A percentile compares a stretch with the other conserved stretches of the same genome.
Evolutionary conservation across 306 rosid species (phyloP).

Genomic region (Mimosa bimucronata): DNA sequence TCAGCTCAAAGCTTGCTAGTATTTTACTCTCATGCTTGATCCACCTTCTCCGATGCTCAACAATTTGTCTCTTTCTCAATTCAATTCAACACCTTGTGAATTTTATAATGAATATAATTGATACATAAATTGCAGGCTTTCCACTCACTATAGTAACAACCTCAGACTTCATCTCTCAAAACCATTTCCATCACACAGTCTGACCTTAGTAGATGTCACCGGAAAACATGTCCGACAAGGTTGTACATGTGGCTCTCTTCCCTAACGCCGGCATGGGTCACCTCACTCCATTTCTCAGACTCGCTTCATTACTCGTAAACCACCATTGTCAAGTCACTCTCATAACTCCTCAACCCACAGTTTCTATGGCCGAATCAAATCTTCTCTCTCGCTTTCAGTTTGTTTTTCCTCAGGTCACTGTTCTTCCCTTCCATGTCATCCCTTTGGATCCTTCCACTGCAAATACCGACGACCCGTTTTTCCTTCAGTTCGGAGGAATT

Average conservation of each 20-base stretch:
- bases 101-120: no score
- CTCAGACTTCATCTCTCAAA: neutral
- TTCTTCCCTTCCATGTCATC: neutral
- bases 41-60: no score
- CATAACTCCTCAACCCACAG: conserved; percentile 49
- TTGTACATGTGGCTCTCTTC: conserved; percentile 53
- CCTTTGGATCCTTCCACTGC: neutral
- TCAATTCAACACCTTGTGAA: no score
- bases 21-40: no score
- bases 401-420: conserved; percentile 40
- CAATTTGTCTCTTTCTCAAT: no score
- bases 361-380: conserved; percentile 53
- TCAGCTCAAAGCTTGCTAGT: no score
- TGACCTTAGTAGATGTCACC: neutral
- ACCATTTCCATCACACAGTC: neutral
- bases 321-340: conserved; percentile 51
- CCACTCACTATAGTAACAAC: neutral
- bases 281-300: conserved; percentile 52
- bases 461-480: conserved; percentile 53
- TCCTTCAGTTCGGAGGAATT: conserved; percentile 39
- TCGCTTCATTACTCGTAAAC: conserved; percentile 41
- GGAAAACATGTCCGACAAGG: conserved; percentile 4
- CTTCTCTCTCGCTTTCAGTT: conserved; percentile 53
- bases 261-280: conserved; percentile 72
- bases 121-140: neutral